Base-by-base conservation (phyloP, 139 green algal species). In the Micromonas pusilla region DNA sequence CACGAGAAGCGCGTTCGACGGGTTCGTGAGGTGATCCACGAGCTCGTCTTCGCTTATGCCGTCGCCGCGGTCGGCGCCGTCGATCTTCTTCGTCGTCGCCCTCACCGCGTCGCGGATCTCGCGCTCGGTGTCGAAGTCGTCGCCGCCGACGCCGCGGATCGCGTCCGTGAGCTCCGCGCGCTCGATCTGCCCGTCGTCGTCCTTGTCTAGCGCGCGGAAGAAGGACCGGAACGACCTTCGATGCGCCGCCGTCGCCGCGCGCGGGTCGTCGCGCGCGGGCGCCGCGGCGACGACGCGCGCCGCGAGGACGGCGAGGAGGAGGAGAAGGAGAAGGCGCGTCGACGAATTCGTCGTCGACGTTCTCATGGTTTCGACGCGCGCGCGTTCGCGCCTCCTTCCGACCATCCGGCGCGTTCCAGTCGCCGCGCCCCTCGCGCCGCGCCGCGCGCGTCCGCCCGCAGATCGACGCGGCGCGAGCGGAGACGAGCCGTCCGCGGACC, bases 41-140 rank as follows among this genome's bases (percentile, higher is more conserved):
- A 90, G 67, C 57, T 88, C 84, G 1, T 38, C 30, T 1, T 79
- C 66, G 2, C 70, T 82, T 2, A 90, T 83, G 2, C 77, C 83
- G 2, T 62, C 16, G 0, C 74, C 79, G 2, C 52, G 33, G 70
- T 89, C 86, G 25, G 26, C 36, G 3, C 79, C 72, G 75, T 89
- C 86, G 16, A 89, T 64, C 2, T 52, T 64, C 5, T 68, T n/a
- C 20, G 76, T 31, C 72, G 86, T 83, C n/a, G 16, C n/a, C 4
- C 20, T 20, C n/a, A 81, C 68, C 25, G 80, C 86, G 0, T 73
- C 78, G 0, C 33, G 52, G 21, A 81, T 19, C 52, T 89, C 75
- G 5, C 77, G 23, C 0, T 53, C 13, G 4, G 70, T 65, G 72
- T 86, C 82, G 57, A 85, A 87, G n/a, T 86, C 80, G 23, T 23